Percentiles rank a stretch among this genome's conserved stretches.
These are phyloP conservation scores for Penicillium daleae DNA, from an alignment of 495 filamentous ascomycete species.

Conservation along the genomic window DNA sequence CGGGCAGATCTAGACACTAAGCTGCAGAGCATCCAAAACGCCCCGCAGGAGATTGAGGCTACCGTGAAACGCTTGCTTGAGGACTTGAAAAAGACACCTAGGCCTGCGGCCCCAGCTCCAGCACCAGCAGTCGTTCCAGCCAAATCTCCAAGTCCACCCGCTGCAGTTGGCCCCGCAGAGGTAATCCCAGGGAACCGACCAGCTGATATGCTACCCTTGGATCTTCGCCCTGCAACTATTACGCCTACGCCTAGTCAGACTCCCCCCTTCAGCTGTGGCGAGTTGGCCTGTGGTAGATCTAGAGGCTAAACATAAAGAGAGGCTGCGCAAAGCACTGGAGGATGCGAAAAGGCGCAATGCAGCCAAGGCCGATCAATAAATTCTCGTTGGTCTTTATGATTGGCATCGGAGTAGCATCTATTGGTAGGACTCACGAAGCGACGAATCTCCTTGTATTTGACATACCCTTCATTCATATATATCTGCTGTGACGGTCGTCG, in stretches of 20 bases:
- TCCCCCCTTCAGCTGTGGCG: constrained; percentile 10
- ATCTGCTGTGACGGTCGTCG: not conserved
- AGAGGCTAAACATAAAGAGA: constrained; percentile 47
- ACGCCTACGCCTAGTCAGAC: not conserved
- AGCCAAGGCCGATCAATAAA: constrained; percentile 30
- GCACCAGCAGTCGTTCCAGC: constrained; percentile 19
- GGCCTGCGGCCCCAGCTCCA: constrained; percentile 19
- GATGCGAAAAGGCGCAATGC: constrained; percentile 56
- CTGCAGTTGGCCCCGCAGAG: not conserved
- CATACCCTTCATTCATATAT: constrained; percentile 9
- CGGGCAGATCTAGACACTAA: constrained; percentile 50
- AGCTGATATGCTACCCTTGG: constrained; percentile 8
- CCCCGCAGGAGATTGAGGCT: constrained; percentile 39
- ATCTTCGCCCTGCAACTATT: constrained; percentile 15
- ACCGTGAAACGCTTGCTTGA: constrained; percentile 39
- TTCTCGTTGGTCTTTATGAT: not conserved
- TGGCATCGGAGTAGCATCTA: not conserved
- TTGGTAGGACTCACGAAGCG: constrained; percentile 17
- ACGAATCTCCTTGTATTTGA: constrained; percentile 26
- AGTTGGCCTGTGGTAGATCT: constrained; percentile 20
- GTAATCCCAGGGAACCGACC: constrained; percentile 2
- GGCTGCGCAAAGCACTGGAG: constrained; percentile 52
- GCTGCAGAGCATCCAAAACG: constrained; percentile 51
- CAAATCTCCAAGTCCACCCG: constrained; percentile 11
- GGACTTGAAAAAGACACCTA: constrained; percentile 36